These are phyloP conservation scores for Neurospora cerealis DNA, from an alignment of 495 filamentous ascomycete genomes.

Conservation along the genomic window DNA sequence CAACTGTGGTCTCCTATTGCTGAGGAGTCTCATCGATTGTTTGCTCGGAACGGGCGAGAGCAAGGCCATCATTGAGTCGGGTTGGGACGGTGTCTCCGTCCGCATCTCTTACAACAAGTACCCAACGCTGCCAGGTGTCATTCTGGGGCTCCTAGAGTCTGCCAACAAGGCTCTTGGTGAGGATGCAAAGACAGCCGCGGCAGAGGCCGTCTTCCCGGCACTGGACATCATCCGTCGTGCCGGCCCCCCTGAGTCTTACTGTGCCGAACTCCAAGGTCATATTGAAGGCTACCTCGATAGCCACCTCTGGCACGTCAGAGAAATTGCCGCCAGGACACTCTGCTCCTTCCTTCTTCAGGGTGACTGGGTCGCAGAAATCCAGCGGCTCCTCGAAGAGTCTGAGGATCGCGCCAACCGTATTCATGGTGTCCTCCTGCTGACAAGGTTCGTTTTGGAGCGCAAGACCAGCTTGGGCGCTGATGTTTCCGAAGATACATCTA, in stretches of 20 bases:
- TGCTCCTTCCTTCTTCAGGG: constrained; percentile 49
- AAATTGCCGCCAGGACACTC: constrained; percentile 77
- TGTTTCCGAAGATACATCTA: neutral
- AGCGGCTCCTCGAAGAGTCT: constrained; percentile 31
- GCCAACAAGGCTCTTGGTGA: constrained; percentile 28
- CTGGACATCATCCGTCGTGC: constrained; percentile 70
- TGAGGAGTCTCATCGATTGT: constrained; percentile 69
- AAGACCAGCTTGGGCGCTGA: constrained; percentile 28
- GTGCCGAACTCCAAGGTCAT: constrained; percentile 33
- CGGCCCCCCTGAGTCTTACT: constrained; percentile 39
- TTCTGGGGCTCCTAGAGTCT: constrained; percentile 53
- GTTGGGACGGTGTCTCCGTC: constrained; percentile 39
- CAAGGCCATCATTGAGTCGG: constrained; percentile 37
- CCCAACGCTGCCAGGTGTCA: constrained; percentile 54
- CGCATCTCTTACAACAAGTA: constrained; percentile 61
- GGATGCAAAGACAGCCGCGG: constrained; percentile 26
- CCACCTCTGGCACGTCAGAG: constrained; percentile 76
- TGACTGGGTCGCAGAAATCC: constrained; percentile 41
- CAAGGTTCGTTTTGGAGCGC: constrained; percentile 43
- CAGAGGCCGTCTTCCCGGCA: constrained; percentile 78
- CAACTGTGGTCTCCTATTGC: constrained; percentile 84
- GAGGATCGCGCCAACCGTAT: constrained; percentile 24
- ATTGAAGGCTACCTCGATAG: constrained; percentile 55
- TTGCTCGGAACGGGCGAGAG: constrained; percentile 58
- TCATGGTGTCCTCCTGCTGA: constrained; percentile 57